phyloP scores from a whole-genome alignment of 371 early-diverging fungal genomes.

The Scutellospora calospora region DNA sequence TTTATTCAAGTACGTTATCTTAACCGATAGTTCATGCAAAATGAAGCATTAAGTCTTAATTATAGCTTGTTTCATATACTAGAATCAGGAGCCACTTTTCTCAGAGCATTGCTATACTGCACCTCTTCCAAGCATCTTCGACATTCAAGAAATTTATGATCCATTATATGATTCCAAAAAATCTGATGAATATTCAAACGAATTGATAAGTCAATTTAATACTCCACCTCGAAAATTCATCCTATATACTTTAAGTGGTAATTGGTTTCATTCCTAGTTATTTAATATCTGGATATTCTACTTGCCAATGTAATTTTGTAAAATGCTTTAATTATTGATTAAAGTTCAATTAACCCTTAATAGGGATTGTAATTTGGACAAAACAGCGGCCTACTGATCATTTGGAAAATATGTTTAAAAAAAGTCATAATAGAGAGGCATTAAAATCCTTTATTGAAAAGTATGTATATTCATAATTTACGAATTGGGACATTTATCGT shows the following conservation, averaged over 20 bases:
- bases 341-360: background rate
- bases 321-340: background rate
- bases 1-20: background rate
- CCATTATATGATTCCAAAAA: conserved; percentile 19
- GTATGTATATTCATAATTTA: background rate
- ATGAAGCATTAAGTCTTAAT: background rate
- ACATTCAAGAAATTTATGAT: conserved; percentile 36
- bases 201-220: conserved; percentile 38
- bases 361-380: conserved; percentile 15
- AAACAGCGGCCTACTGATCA: conserved; percentile 35
- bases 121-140: conserved; percentile 1
- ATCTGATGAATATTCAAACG: conserved; percentile 37
- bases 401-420: conserved; percentile 11
- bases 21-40: background rate
- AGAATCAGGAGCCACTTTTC: conserved; percentile 13
- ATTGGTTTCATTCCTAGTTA: background rate
- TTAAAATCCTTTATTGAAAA: conserved; percentile 18
- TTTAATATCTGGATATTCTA: background rate
- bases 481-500: background rate
- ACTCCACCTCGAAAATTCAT: conserved; percentile 31
- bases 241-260: conserved; percentile 19
- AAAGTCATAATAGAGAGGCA: background rate
- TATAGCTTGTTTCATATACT: background rate
- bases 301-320: background rate
- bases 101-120: conserved; percentile 8